Evolutionary conservation across 2,329 filamentous ascomycete genomes (phyloP), one percentile per base, ranked within the genome.

Genomic region (Chaetomium sp.): DNA sequence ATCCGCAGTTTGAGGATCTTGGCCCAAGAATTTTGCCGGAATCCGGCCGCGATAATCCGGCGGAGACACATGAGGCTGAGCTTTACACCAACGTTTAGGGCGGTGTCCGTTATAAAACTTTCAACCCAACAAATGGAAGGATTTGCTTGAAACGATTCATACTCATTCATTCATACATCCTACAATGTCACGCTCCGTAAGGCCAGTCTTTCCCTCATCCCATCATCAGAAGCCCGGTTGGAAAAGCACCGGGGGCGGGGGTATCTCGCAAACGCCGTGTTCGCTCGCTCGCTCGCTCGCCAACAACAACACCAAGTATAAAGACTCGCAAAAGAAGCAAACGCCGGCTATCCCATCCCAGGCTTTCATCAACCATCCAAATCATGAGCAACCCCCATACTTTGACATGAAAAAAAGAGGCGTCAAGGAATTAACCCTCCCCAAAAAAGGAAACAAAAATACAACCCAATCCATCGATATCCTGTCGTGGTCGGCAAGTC

Each of bases 181-280:
- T 42, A 11, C 6, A 8, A 12, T 41, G 45, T 42, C 6, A 33
- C 40, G 40, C 43, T 42, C 34, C 54, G 14, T 54, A 14, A 27
- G 19, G 19, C 19, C 19, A 27, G 19, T 45, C 45, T 35, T 43
- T 37, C 37, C 40, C 42, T 35, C 46, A 40, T 45, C 49, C 41
- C 19, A 36, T 53, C 27, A 34, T 43, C 32, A 48, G 46, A 52
- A 48, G 38, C 27, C 52, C 47, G 37, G 51, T 54, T 53, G 58
- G 53, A 56, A 56, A 54, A 49, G 11, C 44, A 46, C 47, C 38
- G 47, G 50, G 50, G 43, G 40, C 14, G 45, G 52, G 56, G 58
- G 55, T 58, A 58, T 60, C 53, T 60, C 51, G 40, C 48, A 44
- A 44, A 53, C 41, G 51, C 19, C 19, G 19, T 27, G 19, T 27